Conservation (phyloP, 139 green algal genomes). For the Chlorella sp. region DNA sequence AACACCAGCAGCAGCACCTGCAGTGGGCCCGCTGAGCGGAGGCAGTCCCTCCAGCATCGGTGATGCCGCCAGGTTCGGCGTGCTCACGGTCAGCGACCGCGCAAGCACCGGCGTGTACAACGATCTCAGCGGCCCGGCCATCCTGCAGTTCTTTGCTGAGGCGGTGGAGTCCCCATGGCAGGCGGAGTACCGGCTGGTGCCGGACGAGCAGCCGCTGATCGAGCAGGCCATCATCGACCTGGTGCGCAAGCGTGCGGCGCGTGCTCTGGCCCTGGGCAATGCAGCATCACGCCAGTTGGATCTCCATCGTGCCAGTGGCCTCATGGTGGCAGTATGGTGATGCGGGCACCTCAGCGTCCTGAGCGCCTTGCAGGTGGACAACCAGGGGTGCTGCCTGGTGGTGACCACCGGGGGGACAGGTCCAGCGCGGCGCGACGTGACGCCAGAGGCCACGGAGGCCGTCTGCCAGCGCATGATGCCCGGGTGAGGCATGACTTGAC, state of each 20-base stretch:
- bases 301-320: too few species aligned
- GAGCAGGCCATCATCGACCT: constrained; percentile 74
- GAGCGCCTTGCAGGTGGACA: constrained; percentile 59
- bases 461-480: constrained; percentile 87
- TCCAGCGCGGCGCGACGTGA: constrained; percentile 81
- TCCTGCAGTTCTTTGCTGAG: constrained; percentile 81
- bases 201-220: constrained; percentile 76
- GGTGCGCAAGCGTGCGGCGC: too few species aligned
- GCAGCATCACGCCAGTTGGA: too few species aligned
- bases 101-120: constrained; percentile 75
- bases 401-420: constrained; percentile 87
- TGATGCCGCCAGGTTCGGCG: constrained; percentile 64
- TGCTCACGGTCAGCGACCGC: constrained; percentile 83
- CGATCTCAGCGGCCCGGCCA: constrained; percentile 79
- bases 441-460: constrained; percentile 85
- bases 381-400: constrained; percentile 74
- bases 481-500: too few species aligned
- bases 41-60: constrained; percentile 38
- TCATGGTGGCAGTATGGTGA: too few species aligned
- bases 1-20: too few species aligned
- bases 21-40: constrained; percentile 3
- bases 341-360: too few species aligned
- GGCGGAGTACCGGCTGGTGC: constrained; percentile 70
- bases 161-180: constrained; percentile 71
- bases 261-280: too few species aligned